phyloP scores from a whole-genome alignment of 768 basidiomycete genomes.

The Kondoa malvinella region DNA sequence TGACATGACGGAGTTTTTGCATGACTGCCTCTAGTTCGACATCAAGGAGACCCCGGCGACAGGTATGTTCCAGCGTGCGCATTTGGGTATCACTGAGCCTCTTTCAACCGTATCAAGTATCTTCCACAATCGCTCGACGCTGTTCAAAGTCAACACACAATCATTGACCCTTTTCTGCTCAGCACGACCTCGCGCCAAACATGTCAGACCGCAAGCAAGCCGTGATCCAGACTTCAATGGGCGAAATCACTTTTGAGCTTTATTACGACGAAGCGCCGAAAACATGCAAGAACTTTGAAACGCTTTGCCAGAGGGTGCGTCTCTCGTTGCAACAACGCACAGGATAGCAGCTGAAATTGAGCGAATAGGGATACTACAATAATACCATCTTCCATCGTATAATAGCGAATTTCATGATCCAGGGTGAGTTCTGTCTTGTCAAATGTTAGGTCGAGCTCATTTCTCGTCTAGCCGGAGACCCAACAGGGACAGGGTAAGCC shows the following conservation, averaged over 20 bases:
- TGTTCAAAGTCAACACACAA: too few species aligned
- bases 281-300: constrained; percentile 91
- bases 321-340: constrained; percentile 12
- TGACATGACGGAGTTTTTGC: too few species aligned
- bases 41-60: too few species aligned
- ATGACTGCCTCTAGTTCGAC: too few species aligned
- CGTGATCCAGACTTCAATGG: too few species aligned
- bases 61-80: too few species aligned
- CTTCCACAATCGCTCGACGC: too few species aligned
- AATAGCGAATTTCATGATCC: constrained; percentile 93
- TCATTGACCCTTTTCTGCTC: too few species aligned
- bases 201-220: too few species aligned
- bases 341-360: background rate
- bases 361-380: constrained; percentile 61
- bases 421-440: constrained; percentile 42
- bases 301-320: constrained; percentile 45
- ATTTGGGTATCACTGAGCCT: too few species aligned
- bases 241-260: constrained; percentile 68
- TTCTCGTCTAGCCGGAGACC: constrained; percentile 46
- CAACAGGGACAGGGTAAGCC: constrained; percentile 85
- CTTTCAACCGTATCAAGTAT: too few species aligned
- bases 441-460: background rate
- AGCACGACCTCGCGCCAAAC: too few species aligned
- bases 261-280: constrained; percentile 88
- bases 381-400: constrained; percentile 78